Percentiles rank a stretch among this genome's conserved stretches.
These are phyloP conservation scores for Zoysia japonica DNA, from an alignment of 176 grass and related monocot genomes.

Conservation along the genomic window DNA sequence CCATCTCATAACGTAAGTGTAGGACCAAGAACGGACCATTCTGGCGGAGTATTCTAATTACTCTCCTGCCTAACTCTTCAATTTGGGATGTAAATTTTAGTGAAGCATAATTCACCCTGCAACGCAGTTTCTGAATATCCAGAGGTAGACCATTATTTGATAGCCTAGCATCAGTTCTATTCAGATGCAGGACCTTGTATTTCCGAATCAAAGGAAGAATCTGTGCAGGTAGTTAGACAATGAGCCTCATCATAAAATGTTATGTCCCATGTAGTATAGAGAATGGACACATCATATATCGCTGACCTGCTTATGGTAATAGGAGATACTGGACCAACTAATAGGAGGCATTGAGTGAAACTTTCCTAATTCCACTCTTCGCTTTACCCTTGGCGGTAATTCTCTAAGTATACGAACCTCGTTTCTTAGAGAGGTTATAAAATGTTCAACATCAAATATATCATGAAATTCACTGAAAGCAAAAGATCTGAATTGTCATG, in stretches of 20 bases:
- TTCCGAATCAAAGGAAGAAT: constrained; percentile 91
- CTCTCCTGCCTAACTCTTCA: constrained; percentile 71
- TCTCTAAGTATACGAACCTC: constrained; percentile 84
- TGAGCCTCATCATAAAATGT: constrained; percentile 43
- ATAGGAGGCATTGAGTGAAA: constrained; percentile 76
- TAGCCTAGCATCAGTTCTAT: constrained; percentile 85
- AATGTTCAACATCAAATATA: constrained; percentile 96
- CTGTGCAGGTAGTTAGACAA: constrained; percentile 21
- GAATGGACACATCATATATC: not conserved
- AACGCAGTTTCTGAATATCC: constrained; percentile 79
- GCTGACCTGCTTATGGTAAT: constrained; percentile 76
- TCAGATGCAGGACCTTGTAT: constrained; percentile 76
- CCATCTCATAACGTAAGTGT: constrained; percentile 96
- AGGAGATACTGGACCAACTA: constrained; percentile 96
- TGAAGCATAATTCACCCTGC: constrained; percentile 78
- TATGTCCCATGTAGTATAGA: not conserved
- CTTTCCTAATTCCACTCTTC: constrained; percentile 59
- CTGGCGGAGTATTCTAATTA: constrained; percentile 73
- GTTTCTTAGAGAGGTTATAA: constrained; percentile 82
- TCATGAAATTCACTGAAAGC: constrained; percentile 76
- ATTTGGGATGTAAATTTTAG: constrained; percentile 87
- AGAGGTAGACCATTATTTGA: constrained; percentile 83
- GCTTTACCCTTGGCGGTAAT: constrained; percentile 72
- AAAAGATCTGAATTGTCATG: constrained; percentile 3
- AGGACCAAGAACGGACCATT: constrained; percentile 93